phyloP scores from a whole-genome alignment of 495 filamentous ascomycete species.

The Hypoxylon cercidicola region DNA sequence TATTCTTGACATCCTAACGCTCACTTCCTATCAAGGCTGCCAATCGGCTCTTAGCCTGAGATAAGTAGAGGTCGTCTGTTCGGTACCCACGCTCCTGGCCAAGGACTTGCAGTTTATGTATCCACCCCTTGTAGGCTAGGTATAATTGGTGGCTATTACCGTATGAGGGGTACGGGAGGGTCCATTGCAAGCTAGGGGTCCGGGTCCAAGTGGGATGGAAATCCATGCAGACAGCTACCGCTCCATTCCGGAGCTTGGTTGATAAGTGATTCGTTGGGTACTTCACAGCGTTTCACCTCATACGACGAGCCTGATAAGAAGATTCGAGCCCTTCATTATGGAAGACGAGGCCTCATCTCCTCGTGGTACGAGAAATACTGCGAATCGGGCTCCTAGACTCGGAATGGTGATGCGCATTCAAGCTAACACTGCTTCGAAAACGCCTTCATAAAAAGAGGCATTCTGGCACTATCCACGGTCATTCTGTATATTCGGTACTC shows the following conservation, averaged over 20 bases:
- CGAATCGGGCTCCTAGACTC: background rate
- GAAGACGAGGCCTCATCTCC: background rate
- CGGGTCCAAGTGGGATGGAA: too few relatives aligned
- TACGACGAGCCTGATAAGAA: background rate
- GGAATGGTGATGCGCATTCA: background rate
- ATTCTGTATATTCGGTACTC: background rate
- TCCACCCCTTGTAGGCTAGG: too few relatives aligned
- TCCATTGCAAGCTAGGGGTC: too few relatives aligned
- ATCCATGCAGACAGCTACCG: background rate
- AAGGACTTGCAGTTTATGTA: too few relatives aligned
- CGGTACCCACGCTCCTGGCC: too few relatives aligned
- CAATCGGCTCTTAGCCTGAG: background rate
- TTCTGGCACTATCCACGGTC: background rate
- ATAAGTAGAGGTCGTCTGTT: background rate
- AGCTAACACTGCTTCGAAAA: background rate
- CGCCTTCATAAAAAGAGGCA: background rate
- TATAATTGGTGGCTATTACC: too few relatives aligned
- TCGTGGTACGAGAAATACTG: background rate
- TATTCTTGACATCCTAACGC: background rate
- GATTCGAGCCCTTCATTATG: background rate
- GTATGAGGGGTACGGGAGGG: too few relatives aligned
- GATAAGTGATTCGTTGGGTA: background rate
- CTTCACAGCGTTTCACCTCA: too few relatives aligned
- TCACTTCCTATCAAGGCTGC: background rate
- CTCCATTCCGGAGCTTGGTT: background rate